Evolutionary conservation across 2,329 filamentous ascomycete species (phyloP).

Genomic region (Nannizziopsis barbatae): DNA sequence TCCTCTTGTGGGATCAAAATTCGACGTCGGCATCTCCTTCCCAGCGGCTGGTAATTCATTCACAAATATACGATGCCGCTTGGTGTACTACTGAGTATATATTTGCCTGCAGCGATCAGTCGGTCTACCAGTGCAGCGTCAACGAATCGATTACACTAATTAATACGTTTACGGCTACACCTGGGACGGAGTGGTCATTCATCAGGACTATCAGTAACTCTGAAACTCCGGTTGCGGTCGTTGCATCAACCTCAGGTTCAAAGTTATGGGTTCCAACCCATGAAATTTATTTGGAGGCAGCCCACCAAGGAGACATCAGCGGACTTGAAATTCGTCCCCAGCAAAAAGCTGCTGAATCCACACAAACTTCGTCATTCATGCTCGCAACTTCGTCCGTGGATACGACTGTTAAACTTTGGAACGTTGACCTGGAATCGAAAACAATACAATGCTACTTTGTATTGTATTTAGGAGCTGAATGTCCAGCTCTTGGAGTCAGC

Average conservation of each 20-base stretch:
- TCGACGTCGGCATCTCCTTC: slow-evolving; percentile 30
- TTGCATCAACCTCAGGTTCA: slow-evolving; percentile 27
- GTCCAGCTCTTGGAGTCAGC: slow-evolving; percentile 32
- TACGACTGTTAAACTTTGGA: slow-evolving; percentile 37
- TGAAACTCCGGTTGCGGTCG: slow-evolving; percentile 27
- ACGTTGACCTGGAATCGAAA: slow-evolving; percentile 30
- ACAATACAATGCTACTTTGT: slow-evolving; percentile 29
- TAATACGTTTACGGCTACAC: slow-evolving; percentile 26
- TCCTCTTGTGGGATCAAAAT: slow-evolving; percentile 36
- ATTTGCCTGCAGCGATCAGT: slow-evolving; percentile 33
- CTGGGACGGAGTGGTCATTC: slow-evolving; percentile 32
- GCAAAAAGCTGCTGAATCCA: slow-evolving; percentile 19
- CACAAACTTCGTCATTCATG: slow-evolving; percentile 21
- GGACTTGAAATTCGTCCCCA: slow-evolving; percentile 33
- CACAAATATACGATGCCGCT: slow-evolving; percentile 33
- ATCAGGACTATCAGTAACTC: slow-evolving; percentile 27
- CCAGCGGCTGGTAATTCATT: slow-evolving; percentile 27
- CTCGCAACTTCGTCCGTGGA: slow-evolving; percentile 38
- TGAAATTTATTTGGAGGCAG: slow-evolving; percentile 29
- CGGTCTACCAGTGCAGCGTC: slow-evolving; percentile 32
- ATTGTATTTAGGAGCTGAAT: slow-evolving; percentile 27
- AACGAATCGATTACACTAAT: slow-evolving; percentile 30
- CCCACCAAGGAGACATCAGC: slow-evolving; percentile 36
- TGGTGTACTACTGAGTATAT: slow-evolving; percentile 31
- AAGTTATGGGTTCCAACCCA: slow-evolving; percentile 38